A percentile compares a stretch with the other conserved stretches of the same genome.
Evolutionary conservation across 1,284 basidiomycete genomes (phyloP).

Genomic region (Mycena sp.): DNA sequence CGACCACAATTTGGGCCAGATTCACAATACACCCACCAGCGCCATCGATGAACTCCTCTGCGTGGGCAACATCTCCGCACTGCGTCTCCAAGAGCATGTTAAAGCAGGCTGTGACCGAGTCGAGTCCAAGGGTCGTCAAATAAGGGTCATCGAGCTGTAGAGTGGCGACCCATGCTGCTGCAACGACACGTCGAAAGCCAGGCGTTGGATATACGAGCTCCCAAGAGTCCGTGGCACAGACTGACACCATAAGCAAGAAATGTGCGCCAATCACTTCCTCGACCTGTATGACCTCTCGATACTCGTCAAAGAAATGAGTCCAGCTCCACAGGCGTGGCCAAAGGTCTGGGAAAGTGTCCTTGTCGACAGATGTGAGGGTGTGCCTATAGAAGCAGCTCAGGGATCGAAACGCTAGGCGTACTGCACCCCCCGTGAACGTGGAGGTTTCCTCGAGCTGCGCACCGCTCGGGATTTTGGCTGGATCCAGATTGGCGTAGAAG

Average conservation of each 20-base stretch:
- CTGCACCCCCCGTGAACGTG: neutral
- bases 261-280: neutral
- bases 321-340: neutral
- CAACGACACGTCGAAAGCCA: neutral
- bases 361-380: no score
- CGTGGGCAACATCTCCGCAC: neutral
- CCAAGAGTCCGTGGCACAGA: neutral
- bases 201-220: neutral
- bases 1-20: neutral
- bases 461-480: neutral
- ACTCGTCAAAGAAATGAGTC: neutral
- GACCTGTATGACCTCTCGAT: neutral
- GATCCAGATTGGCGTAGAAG: neutral
- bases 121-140: neutral
- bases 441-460: neutral
- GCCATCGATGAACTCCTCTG: slow-evolving; percentile 2
- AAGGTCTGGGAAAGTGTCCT: neutral
- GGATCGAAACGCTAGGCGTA: neutral
- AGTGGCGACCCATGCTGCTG: neutral
- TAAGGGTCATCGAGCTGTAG: neutral
- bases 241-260: neutral
- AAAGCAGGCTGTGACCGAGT: neutral
- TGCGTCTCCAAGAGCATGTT: neutral
- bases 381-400: neutral
- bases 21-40: neutral